These are phyloP conservation scores for Umbelopsis sp. DNA, from an alignment of 192 early-diverging fungal genomes.

Conservation along the genomic window DNA sequence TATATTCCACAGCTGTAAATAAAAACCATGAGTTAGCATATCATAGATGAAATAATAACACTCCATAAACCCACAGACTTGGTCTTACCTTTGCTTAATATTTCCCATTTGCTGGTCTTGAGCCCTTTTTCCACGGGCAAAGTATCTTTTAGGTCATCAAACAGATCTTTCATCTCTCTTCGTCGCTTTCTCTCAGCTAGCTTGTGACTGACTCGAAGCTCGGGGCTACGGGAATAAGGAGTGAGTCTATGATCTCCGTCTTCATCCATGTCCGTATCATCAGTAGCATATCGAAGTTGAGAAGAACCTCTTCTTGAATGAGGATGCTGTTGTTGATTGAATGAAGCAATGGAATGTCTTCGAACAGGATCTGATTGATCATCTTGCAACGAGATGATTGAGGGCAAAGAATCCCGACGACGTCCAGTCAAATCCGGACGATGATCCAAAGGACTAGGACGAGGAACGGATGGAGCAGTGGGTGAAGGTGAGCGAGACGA, in stretches of 20 bases:
- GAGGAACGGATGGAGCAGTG: neutral
- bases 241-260: slow-evolving; percentile 26
- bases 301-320: slow-evolving; percentile 14
- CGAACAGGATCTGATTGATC: slow-evolving; percentile 31
- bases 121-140: slow-evolving; percentile 79
- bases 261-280: slow-evolving; percentile 17
- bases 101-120: slow-evolving; percentile 90
- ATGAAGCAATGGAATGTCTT: slow-evolving; percentile 30
- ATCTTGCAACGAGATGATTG: slow-evolving; percentile 36
- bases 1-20: slow-evolving; percentile 57
- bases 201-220: slow-evolving; percentile 85
- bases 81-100: slow-evolving; percentile 78
- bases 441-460: slow-evolving; percentile 40
- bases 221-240: slow-evolving; percentile 73
- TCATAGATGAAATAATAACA: neutral
- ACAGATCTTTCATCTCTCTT: slow-evolving; percentile 90
- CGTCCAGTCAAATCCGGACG: slow-evolving; percentile 42
- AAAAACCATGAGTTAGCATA: neutral
- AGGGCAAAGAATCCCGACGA: slow-evolving; percentile 47
- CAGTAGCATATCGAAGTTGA: slow-evolving; percentile 30
- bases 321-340: slow-evolving; percentile 15
- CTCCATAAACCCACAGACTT: neutral
- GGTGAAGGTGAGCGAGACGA: slow-evolving; percentile 24
- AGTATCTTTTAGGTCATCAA: slow-evolving; percentile 80
- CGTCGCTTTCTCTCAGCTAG: slow-evolving; percentile 85